phyloP scores from a whole-genome alignment of 192 early-diverging fungal species.

The Podila epicladia region DNA sequence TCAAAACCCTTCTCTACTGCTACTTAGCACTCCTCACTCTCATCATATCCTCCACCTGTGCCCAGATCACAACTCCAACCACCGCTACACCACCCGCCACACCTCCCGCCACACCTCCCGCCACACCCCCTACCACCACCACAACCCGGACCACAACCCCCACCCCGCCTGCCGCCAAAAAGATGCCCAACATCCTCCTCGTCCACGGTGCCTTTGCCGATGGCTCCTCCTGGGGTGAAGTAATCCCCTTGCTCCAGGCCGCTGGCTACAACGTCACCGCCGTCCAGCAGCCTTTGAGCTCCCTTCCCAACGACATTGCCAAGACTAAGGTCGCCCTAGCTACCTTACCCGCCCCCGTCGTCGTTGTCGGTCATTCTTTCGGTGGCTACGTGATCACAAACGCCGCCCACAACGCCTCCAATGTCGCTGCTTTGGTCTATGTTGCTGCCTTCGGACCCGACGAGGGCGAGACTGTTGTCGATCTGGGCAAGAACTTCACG shows the following conservation, averaged over 20 bases:
- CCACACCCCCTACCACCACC: background rate
- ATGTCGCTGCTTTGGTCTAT: conserved; percentile 7
- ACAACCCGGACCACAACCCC: too few species aligned
- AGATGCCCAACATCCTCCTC: conserved; percentile 8
- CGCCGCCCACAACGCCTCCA: background rate
- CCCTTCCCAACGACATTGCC: conserved; percentile 7
- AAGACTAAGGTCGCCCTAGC: background rate
- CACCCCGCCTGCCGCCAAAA: background rate
- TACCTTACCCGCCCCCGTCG: conserved; percentile 1
- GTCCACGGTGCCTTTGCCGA: conserved; percentile 8
- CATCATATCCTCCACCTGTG: too few species aligned
- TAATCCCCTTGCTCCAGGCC: background rate
- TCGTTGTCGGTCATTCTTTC: conserved; percentile 19
- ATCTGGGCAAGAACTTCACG: background rate
- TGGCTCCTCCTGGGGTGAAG: conserved; percentile 4
- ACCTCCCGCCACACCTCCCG: too few species aligned
- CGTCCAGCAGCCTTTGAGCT: conserved; percentile 5
- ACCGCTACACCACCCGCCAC: background rate
- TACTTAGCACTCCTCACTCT: too few species aligned
- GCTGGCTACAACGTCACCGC: conserved; percentile 5
- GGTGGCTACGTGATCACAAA: conserved; percentile 5
- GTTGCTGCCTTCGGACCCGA: conserved; percentile 6
- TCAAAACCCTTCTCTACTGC: too few species aligned
- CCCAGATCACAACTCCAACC: too few species aligned
- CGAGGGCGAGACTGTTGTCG: background rate